Evolutionary conservation across 495 filamentous ascomycete species (phyloP), one percentile per base, ranked within the genome.

Genomic region (Hypoxylon perforatum): DNA sequence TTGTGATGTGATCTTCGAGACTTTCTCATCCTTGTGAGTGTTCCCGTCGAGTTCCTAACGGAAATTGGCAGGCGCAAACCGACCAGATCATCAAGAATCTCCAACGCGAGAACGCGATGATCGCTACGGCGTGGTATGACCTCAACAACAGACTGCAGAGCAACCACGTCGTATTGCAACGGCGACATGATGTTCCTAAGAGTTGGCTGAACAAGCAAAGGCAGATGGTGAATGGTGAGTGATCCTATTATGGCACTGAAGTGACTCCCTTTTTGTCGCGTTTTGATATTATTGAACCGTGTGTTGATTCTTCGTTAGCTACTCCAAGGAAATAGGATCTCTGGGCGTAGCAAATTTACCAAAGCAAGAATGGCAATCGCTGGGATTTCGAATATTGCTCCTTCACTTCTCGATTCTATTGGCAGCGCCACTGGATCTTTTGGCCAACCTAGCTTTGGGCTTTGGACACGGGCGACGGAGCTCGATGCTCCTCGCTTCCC

Each of bases 141-240:
- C 85, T 97, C 39, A 85, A 92, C 12, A 87, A 85, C 70, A 84
- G 94, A 38, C 75, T 97, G 63, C 94, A 97, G 78, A 93, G 90
- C 77, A 96, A 94, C 77, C 92, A 90, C 66, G 90, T 97, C 47
- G 87, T 90, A 17, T 76, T 93, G 68, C 90, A 86, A 75, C 82
- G 88, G 72, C 81, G 91, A 66, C 85, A 87, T 47, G 92, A 98
- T 70, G 84, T 86, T 41, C 92, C 92, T 30, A 89, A 86, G 75
- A 94, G 93, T 71, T 98, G 93, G 93, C 77, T 98, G 39, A 92
- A 92, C 50, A 94, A 90, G 79, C 94, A 97, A 81, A 84, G 94
- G 76, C 88, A 85, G 74, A 81, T 87, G 69, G 87, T 94, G 65
- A 87, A 88, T 75, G 83, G 80, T 82, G 35, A 72, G 77, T 61